Evolutionary conservation across 805 yeast species (phyloP), one percentile per base, ranked within the genome.

Genomic region (Sungouiella thailandica): DNA sequence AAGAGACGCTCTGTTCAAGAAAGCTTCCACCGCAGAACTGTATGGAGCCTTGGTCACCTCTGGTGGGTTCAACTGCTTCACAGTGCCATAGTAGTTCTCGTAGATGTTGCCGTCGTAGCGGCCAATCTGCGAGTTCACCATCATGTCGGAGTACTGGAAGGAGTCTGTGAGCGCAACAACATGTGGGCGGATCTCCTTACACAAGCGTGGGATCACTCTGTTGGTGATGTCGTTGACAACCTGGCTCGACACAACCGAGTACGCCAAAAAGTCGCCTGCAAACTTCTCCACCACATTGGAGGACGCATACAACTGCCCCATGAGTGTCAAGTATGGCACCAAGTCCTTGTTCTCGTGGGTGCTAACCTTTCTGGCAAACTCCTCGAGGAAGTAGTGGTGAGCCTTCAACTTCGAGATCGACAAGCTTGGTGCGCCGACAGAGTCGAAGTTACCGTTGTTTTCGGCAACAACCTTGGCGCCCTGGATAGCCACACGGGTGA

Each of bases 371-470:
- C 26, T 25, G 26, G 30, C 25, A 34, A 32, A 46, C 34, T 42
- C 47, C 25, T 30, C 23, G 34, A 46, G 43, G 36, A 44, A 35
- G 41, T 44, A 44, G 33, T 36, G 43, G 40, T 46, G 49, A 4
- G 51, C 51, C 41, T 43, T 44, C 49, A 46, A 43, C 40, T 37
- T 44, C 29, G 51, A 40, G 20, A 46, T 31, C 14, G 46, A 36
- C 43, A 46, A 40, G 25, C 45, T 37, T 8, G 45, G 45, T 5
- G 49, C 49, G 8, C 51, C 49, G 3, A 44, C 47, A 5, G 46
- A 34, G 39, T 46, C 51, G 23, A 38, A 46, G 39, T 43, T 44
- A 24, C 38, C 41, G 34, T 32, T 14, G 34, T 44, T 43, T 31
- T 42, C 44, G 8, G 32, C 39, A 17, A 44, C 49, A 7, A 40